A percentile compares a stretch with the other conserved stretches of the same genome.
Evolutionary conservation across 441 rosid species (phyloP).

Genomic region (Omphalea diandra): DNA sequence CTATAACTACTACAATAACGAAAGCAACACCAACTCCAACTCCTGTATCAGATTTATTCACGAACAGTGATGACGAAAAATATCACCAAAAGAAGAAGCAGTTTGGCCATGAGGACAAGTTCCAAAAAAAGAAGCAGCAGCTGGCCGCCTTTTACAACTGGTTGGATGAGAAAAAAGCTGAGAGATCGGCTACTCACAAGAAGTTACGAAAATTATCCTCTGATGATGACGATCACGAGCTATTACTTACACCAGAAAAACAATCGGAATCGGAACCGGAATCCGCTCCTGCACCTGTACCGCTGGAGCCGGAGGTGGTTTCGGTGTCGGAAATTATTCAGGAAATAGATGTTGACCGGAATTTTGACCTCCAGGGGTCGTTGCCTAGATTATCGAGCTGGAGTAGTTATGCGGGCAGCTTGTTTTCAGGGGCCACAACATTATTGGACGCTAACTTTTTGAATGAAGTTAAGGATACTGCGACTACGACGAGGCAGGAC

Average conservation of each 20-base stretch:
- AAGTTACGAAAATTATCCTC: conserved; percentile 26
- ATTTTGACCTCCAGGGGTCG: conserved; percentile 65
- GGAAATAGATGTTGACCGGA: conserved; percentile 49
- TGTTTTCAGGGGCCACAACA: conserved; percentile 81
- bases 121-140: conserved; percentile 52
- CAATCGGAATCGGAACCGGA: conserved; percentile 29
- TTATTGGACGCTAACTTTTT: conserved; percentile 56
- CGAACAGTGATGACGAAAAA: conserved; percentile 41
- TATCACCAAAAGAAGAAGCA: conserved; percentile 42
- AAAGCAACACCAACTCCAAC: not conserved
- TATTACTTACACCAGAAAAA: conserved; percentile 43
- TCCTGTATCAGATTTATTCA: conserved; percentile 52
- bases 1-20: not conserved
- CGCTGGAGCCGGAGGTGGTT: conserved; percentile 33
- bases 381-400: conserved; percentile 82
- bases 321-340: conserved; percentile 25
- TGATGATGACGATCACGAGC: conserved; percentile 36
- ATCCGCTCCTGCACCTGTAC: conserved; percentile 27
- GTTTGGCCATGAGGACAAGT: conserved; percentile 37
- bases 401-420: conserved; percentile 80
- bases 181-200: conserved; percentile 41
- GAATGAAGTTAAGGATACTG: conserved; percentile 57
- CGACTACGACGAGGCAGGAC: conserved; percentile 32
- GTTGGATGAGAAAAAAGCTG: conserved; percentile 58
- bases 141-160: conserved; percentile 65